Base-by-base conservation (phyloP, 192 early-diverging fungal species). In the Gryganskiella cystojenkinii region DNA sequence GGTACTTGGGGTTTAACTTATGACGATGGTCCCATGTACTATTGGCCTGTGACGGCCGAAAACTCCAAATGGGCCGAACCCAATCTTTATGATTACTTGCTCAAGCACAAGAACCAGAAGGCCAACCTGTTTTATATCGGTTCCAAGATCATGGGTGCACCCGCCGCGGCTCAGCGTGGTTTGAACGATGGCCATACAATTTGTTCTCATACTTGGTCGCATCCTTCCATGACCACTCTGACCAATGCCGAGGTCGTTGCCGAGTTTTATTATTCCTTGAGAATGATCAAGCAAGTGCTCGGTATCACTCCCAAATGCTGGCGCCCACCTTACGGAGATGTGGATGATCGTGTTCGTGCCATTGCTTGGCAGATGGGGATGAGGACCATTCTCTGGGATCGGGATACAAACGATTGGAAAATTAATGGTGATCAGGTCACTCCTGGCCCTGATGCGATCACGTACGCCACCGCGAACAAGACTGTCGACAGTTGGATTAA, bases 201-300 rank as follows among this genome's bases (percentile, higher is more conserved):
- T 42, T 84, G 78, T 25, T 70, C 62, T 31, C 87, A 89, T 45
- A 89, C 87, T 15, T 87, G 86, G 86, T 70, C 79, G 34, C 86
- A 88, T 37, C 67, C 74, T 40, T 56, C 69, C 37, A 71, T 89
- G 73, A 79, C 86, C 20, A 75, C 76, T 19, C 45, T 80, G 10
- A 49, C 65, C 19, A 71, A 79, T 20, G 55, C 67, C 28, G 47
- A 70, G 27, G 52, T 89, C n/a, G 80, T 86, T 50, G 80, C 81
- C 54, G 84, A 50, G 24, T 50, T 50, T 20, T 50, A 50, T 3
- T 50, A 50, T 20, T 19, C 55, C 28, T 37, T 56, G 88, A 65
- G 78, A 46, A 67, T 71, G 14, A 83, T 90, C 57, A 83, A 86
- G 51, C 43, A 69, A 46, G 70, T 56, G 3, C 55, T 56, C 31